phyloP scores from a whole-genome alignment of 2,329 filamentous ascomycete species.

The Talaromyces funiculosus region DNA sequence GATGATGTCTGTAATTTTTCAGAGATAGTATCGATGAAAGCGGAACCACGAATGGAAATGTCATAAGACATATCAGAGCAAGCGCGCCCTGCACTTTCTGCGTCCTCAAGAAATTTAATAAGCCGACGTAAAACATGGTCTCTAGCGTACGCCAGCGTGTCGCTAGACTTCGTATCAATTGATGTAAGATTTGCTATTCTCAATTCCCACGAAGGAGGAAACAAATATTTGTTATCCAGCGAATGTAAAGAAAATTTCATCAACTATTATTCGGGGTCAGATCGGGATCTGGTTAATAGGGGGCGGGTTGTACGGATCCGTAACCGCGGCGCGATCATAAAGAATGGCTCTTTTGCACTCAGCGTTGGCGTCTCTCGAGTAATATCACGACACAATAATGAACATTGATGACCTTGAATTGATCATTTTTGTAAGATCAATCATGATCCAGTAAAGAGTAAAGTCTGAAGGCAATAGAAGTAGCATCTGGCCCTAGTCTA shows the following conservation, averaged over 20 bases:
- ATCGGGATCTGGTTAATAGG: too few relatives aligned
- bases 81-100: constrained; percentile 13
- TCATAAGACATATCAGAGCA: constrained; percentile 39
- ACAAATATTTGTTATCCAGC: neutral
- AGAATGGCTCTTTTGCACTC: neutral
- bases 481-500: neutral
- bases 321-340: neutral
- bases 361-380: neutral
- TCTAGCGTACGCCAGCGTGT: neutral
- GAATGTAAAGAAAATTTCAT: neutral
- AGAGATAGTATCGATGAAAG: constrained; percentile 38
- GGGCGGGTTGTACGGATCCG: too few relatives aligned
- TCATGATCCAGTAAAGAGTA: too few relatives aligned
- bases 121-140: constrained; percentile 5
- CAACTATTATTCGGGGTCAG: too few relatives aligned
- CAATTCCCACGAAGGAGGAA: neutral
- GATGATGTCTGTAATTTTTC: constrained; percentile 37
- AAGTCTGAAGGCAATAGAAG: neutral
- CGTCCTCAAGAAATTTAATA: constrained; percentile 11
- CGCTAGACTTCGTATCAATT: neutral
- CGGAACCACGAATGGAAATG: constrained; percentile 22
- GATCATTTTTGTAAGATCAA: too few relatives aligned
- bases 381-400: neutral
- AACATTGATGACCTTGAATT: too few relatives aligned
- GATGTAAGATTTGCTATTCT: neutral